Evolutionary conservation across 352 stramenopile genomes (phyloP).

Genomic region (Globisporangium rhizosaccharum): DNA sequence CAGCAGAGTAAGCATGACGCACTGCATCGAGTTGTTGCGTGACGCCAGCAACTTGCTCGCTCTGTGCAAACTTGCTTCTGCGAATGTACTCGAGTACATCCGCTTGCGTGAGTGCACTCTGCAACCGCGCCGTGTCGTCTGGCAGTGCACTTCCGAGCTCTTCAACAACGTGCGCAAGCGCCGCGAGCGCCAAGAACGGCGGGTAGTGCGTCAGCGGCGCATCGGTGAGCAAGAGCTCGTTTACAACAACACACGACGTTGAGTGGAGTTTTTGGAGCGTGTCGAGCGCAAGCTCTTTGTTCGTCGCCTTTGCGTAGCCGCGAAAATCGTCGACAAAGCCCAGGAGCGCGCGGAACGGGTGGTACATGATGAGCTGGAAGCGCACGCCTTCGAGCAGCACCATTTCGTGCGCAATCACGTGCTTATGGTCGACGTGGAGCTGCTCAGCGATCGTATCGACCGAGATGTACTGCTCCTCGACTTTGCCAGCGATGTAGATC

Average conservation of each 20-base stretch:
- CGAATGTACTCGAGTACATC: conserved; percentile 60
- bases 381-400: conserved; percentile 79
- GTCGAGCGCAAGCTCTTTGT: conserved; percentile 53
- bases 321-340: conserved; percentile 86
- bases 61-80: conserved; percentile 65
- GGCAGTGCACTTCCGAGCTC: conserved; percentile 31
- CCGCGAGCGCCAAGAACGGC: conserved; percentile 61
- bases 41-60: conserved; percentile 34
- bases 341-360: conserved; percentile 75
- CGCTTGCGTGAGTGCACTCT: conserved; percentile 18
- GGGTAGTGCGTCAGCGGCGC: conserved; percentile 60
- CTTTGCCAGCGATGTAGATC: conserved; percentile 87
- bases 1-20: conserved; percentile 21
- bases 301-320: conserved; percentile 54
- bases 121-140: conserved; percentile 16
- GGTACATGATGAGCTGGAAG: conserved; percentile 89
- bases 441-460: conserved; percentile 82
- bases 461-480: conserved; percentile 89
- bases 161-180: conserved; percentile 48
- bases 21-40: conserved; percentile 30
- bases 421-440: conserved; percentile 78
- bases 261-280: conserved; percentile 76
- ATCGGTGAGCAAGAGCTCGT: conserved; percentile 75
- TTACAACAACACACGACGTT: conserved; percentile 62
- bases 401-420: conserved; percentile 87